These are phyloP conservation scores for Rubroshorea leprosula DNA, from an alignment of 345 rosid genomes.

Conservation along the genomic window DNA sequence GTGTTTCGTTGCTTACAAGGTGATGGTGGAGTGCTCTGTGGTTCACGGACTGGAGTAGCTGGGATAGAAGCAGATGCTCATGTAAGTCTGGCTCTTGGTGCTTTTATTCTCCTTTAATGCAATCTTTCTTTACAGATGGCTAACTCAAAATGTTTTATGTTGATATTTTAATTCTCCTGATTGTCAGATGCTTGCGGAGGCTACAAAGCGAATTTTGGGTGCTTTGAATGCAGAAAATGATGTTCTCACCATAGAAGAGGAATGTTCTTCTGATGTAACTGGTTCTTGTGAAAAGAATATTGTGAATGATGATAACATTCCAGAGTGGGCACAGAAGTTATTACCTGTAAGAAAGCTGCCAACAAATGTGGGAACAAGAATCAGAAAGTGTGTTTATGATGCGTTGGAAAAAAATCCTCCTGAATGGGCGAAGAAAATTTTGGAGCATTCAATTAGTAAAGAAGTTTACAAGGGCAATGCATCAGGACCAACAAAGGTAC, in stretches of 20 bases:
- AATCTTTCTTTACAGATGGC: background rate
- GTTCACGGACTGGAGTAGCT: slow-evolving; percentile 85
- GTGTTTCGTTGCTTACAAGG: slow-evolving; percentile 92
- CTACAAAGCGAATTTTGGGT: slow-evolving; percentile 67
- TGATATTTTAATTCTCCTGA: slow-evolving; percentile 24
- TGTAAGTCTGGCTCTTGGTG: slow-evolving; percentile 44
- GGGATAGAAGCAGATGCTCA: slow-evolving; percentile 97
- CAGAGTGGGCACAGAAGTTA: slow-evolving; percentile 81
- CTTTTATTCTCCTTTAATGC: slow-evolving; percentile 1
- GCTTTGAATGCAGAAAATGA: slow-evolving; percentile 47
- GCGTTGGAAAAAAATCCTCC: slow-evolving; percentile 82
- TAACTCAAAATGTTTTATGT: background rate
- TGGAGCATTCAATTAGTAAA: slow-evolving; percentile 92
- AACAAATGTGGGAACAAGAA: slow-evolving; percentile 97
- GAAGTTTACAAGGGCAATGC: slow-evolving; percentile 99
- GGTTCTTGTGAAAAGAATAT: slow-evolving; percentile 41
- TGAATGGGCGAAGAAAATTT: slow-evolving; percentile 81
- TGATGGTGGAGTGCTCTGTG: slow-evolving; percentile 96
- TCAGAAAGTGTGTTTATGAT: slow-evolving; percentile 81
- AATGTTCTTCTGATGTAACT: slow-evolving; percentile 44
- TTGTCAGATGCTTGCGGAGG: slow-evolving; percentile 97
- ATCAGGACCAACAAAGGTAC: slow-evolving; percentile 98
- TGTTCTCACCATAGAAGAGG: slow-evolving; percentile 62
- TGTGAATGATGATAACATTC: slow-evolving; percentile 46
- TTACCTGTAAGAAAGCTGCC: slow-evolving; percentile 94